Base-by-base conservation (phyloP, 352 stramenopile species). In the Pythium myriotylum region DNA sequence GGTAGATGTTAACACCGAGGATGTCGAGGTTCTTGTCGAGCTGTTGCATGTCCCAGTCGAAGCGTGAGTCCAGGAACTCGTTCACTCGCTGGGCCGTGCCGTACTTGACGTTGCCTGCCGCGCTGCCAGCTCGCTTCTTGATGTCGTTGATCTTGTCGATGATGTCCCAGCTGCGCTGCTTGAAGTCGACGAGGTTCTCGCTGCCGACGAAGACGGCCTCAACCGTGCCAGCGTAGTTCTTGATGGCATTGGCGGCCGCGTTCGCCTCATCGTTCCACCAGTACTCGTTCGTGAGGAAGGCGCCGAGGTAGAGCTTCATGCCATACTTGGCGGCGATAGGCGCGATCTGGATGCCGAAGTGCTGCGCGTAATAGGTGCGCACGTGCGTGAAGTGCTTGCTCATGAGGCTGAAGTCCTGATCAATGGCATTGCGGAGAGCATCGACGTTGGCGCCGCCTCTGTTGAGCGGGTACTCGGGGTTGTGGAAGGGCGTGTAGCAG, bases 341-440 rank as follows among this genome's bases (percentile, higher is more conserved):
- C 20, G 77, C 68, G 3, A 86, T 61, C 35, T 70, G 59, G 29
- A 84, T 77, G 37, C 73, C 76, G 37, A 69, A 83, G 47, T 76
- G 82, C 50, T 79, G 68, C 53, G 81, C 74, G 66, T 88, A 77
- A 65, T 81, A 90, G 22, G 78, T 90, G 41, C 76, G 78, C 50
- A 86, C 74, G 41, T 81, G 69, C 2, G 68, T 79, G 62, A 86
- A 79, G 26, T 74, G 64, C 53, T 77, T 27, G 24, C 61, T 67
- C 39, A 87, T 75, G 33, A 80, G 65, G 8, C 35, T 40, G 29
- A 89, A 76, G 59, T 89, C 77, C 7, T 67, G 50, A 35, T 85
- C 74, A 33, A 70, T 70, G 3, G 63, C 63, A 17, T 23, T 35
- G 5, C 56, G 49, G 4, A 70, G 45, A 2, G 32, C 42, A 4